phyloP scores from a whole-genome alignment of 2,329 filamentous ascomycete genomes.

The Cercospora berteroae region DNA sequence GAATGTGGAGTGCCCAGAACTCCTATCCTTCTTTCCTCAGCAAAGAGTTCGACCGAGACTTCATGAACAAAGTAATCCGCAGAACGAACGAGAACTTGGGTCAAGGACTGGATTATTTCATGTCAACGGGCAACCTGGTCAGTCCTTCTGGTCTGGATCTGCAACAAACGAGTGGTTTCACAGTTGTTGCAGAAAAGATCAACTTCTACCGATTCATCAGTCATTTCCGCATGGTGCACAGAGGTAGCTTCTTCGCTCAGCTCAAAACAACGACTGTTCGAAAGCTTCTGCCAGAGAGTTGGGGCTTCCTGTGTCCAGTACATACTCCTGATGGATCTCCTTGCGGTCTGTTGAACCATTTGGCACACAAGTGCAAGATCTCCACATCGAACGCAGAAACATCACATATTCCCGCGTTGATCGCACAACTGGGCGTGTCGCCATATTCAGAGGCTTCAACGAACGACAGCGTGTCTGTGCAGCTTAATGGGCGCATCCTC shows the following conservation, averaged over 20 bases:
- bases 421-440: slow-evolving; percentile 76
- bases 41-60: slow-evolving; percentile 74
- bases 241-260: slow-evolving; percentile 98
- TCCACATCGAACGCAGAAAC: slow-evolving; percentile 73
- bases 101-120: slow-evolving; percentile 84
- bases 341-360: slow-evolving; percentile 90
- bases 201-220: slow-evolving; percentile 98
- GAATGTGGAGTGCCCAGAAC: slow-evolving; percentile 56
- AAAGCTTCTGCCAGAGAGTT: slow-evolving; percentile 92
- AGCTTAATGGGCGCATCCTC: slow-evolving; percentile 84
- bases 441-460: slow-evolving; percentile 73
- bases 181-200: slow-evolving; percentile 96
- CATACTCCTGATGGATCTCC: slow-evolving; percentile 96
- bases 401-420: slow-evolving; percentile 69
- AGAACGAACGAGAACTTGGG: slow-evolving; percentile 87
- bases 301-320: slow-evolving; percentile 96
- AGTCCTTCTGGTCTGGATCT: slow-evolving; percentile 90
- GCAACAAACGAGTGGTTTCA: slow-evolving; percentile 92
- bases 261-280: slow-evolving; percentile 95
- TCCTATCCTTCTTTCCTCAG: slow-evolving; percentile 65
- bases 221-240: slow-evolving; percentile 98
- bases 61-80: slow-evolving; percentile 72
- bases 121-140: slow-evolving; percentile 90
- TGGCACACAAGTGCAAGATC: slow-evolving; percentile 92
- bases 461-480: slow-evolving; percentile 81